phyloP scores from a whole-genome alignment of 495 filamentous ascomycete species.

The Lasiosphaeria miniovina region DNA sequence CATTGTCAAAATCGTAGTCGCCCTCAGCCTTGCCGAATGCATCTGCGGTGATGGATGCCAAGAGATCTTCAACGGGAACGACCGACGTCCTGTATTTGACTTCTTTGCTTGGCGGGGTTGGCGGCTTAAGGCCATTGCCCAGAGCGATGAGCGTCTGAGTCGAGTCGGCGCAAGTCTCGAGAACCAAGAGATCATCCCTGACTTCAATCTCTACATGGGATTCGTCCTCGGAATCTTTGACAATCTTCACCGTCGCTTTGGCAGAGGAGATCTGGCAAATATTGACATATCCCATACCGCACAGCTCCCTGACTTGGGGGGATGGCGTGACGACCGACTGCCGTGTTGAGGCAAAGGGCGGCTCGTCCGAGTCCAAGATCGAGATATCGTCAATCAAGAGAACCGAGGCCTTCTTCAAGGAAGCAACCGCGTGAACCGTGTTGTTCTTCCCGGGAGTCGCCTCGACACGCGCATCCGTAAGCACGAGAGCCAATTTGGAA shows the following conservation, averaged over 20 bases:
- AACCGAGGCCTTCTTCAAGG: slow-evolving; percentile 74
- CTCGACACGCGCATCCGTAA: slow-evolving; percentile 70
- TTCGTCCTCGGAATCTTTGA: slow-evolving; percentile 48
- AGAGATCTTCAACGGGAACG: slow-evolving; percentile 79
- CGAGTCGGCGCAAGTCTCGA: slow-evolving; percentile 96
- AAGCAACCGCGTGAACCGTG: slow-evolving; percentile 57
- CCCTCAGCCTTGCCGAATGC: slow-evolving; percentile 63
- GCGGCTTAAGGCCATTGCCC: slow-evolving; percentile 77
- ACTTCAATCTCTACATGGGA: slow-evolving; percentile 76
- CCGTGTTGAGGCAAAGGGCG: slow-evolving; percentile 37
- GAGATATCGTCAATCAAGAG: slow-evolving; percentile 77
- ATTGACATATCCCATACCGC: slow-evolving; percentile 72
- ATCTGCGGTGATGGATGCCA: slow-evolving; percentile 85
- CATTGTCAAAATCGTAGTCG: slow-evolving; percentile 54
- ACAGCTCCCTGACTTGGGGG: slow-evolving; percentile 63
- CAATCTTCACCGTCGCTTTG: slow-evolving; percentile 56
- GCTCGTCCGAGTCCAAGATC: slow-evolving; percentile 49
- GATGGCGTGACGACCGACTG: slow-evolving; percentile 49
- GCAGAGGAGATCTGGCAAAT: slow-evolving; percentile 82
- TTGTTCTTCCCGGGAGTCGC: slow-evolving; percentile 59
- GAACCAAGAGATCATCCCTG: slow-evolving; percentile 76
- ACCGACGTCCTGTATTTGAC: slow-evolving; percentile 85
- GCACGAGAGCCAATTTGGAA: slow-evolving; percentile 71
- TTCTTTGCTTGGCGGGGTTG: slow-evolving; percentile 72
- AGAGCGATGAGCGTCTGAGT: slow-evolving; percentile 86